Percentiles rank a stretch among this genome's conserved stretches.
These are phyloP conservation scores for Serendipita sp. DNA, from an alignment of 768 basidiomycete species.

Conservation along the genomic window DNA sequence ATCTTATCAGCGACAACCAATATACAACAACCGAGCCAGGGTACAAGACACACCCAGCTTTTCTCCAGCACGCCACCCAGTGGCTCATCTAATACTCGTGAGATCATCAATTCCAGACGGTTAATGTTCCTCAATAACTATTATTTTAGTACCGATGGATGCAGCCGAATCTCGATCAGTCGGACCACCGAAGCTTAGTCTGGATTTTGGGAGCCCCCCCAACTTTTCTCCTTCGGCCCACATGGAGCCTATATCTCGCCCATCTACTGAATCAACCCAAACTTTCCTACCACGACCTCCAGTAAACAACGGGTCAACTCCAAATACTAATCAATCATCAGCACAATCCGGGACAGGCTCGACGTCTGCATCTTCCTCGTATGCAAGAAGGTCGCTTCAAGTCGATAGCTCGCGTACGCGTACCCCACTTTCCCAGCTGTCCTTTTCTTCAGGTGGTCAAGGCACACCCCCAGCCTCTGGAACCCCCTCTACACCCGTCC, in stretches of 20 bases:
- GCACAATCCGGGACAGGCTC: slow-evolving; percentile 3
- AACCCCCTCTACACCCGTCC: slow-evolving; percentile 22
- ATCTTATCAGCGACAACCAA: no score
- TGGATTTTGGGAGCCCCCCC: neutral
- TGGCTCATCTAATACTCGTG: neutral
- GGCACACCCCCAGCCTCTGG: slow-evolving; percentile 1
- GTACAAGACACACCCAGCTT: no score
- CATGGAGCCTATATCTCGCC: neutral
- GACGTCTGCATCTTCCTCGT: slow-evolving; percentile 12
- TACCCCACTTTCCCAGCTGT: slow-evolving; percentile 15
- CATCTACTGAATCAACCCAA: neutral
- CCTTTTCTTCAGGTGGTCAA: slow-evolving; percentile 6
- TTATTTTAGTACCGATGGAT: neutral
- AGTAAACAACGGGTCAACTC: slow-evolving; percentile 1
- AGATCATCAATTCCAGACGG: neutral
- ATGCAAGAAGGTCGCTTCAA: slow-evolving; percentile 17
- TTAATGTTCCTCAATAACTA: neutral
- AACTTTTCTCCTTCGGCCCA: neutral
- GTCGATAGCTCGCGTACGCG: slow-evolving; percentile 14
- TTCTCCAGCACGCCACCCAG: neutral
- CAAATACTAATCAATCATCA: neutral
- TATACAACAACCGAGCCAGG: no score
- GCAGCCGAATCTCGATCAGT: neutral
- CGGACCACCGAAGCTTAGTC: neutral
- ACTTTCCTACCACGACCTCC: neutral